A percentile compares a stretch with the other conserved stretches of the same genome.
phyloP scores from a whole-genome alignment of 2,329 filamentous ascomycete genomes.

The Rhexocercosporidium sp. region DNA sequence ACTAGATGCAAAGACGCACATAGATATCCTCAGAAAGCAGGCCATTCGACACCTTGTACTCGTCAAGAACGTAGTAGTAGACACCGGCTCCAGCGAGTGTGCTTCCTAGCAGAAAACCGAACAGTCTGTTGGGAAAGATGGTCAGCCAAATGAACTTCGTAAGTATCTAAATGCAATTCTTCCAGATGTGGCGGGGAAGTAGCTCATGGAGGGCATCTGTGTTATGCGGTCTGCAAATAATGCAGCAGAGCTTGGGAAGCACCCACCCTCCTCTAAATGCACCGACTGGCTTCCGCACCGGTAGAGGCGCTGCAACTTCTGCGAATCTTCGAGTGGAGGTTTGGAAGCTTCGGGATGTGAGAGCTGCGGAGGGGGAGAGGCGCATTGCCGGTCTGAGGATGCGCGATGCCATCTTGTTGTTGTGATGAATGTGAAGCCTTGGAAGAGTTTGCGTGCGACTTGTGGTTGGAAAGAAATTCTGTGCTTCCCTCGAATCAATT shows the following conservation, averaged over 20 bases:
- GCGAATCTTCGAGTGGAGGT: constrained; percentile 46
- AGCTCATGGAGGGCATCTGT: background rate
- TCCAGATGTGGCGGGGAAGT: background rate
- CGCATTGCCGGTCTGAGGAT: constrained; percentile 48
- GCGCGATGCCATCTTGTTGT: constrained; percentile 49
- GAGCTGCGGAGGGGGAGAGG: constrained; percentile 36
- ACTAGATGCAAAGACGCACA: constrained; percentile 63
- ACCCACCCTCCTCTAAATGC: constrained; percentile 73
- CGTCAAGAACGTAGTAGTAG: constrained; percentile 91
- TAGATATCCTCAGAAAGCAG: constrained; percentile 95
- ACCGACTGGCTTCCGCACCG: constrained; percentile 69
- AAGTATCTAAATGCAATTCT: background rate
- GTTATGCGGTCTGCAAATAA: background rate
- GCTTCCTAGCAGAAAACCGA: constrained; percentile 89
- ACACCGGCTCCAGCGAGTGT: constrained; percentile 79
- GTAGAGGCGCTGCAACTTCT: constrained; percentile 48
- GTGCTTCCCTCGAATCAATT: background rate
- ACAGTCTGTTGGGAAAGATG: constrained; percentile 62
- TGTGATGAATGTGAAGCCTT: background rate
- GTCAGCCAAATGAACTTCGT: constrained; percentile 11
- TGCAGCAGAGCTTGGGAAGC: background rate
- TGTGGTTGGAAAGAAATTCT: background rate
- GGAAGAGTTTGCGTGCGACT: background rate
- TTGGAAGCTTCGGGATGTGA: constrained; percentile 42
- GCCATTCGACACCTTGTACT: constrained; percentile 94